Conservation (phyloP, 2,329 filamentous ascomycete species). For the Fusarium praegraminearum region DNA sequence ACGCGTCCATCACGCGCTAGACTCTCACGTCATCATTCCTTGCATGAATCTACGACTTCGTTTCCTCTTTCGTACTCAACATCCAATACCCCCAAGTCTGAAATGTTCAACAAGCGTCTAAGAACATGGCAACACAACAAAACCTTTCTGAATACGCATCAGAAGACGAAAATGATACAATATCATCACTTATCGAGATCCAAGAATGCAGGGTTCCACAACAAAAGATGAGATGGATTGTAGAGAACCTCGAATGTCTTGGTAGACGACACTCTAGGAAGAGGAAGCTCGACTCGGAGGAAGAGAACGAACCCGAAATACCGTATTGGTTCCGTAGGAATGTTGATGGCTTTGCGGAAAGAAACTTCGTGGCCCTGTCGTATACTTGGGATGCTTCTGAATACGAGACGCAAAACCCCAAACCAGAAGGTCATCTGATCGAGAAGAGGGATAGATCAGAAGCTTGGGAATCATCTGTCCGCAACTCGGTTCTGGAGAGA, state of each 20-base stretch:
- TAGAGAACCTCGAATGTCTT: constrained; percentile 40
- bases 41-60: neutral
- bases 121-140: constrained; percentile 8
- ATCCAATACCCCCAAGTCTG: neutral
- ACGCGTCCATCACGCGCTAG: constrained; percentile 8
- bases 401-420: constrained; percentile 9
- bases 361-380: constrained; percentile 23
- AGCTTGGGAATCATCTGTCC: constrained; percentile 35
- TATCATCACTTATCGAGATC: constrained; percentile 16
- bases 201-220: constrained; percentile 24
- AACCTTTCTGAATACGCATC: neutral
- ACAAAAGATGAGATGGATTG: constrained; percentile 41
- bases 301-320: neutral
- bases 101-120: neutral
- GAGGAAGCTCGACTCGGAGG: neutral
- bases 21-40: neutral
- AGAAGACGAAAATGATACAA: neutral
- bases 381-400: constrained; percentile 39
- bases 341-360: constrained; percentile 22
- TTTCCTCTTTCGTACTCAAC: neutral
- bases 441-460: constrained; percentile 10
- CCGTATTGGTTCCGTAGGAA: constrained; percentile 27
- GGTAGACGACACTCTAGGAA: constrained; percentile 10
- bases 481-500: constrained; percentile 45
- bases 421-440: constrained; percentile 10